Evolutionary conservation across 2,329 filamentous ascomycete species (phyloP).

Genomic region (Pyricularia pennisetigena): DNA sequence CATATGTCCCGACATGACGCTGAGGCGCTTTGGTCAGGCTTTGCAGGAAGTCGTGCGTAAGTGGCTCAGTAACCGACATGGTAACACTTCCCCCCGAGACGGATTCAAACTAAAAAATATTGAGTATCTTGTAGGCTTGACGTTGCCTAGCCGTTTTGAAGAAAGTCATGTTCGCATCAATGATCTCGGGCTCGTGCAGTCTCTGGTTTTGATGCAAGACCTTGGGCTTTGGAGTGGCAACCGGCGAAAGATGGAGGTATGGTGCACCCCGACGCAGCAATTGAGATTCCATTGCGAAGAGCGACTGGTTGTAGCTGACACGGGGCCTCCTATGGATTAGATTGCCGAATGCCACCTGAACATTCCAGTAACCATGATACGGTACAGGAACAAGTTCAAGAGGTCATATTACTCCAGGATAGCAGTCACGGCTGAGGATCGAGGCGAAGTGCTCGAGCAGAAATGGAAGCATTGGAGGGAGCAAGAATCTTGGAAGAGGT

Average conservation of each 20-base stretch:
- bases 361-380: constrained; percentile 34
- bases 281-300: neutral
- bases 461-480: constrained; percentile 60
- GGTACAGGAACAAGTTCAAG: constrained; percentile 48
- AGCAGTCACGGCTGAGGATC: constrained; percentile 39
- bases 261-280: neutral
- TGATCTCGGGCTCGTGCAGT: constrained; percentile 38
- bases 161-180: constrained; percentile 34
- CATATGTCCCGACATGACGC: constrained; percentile 43
- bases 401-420: constrained; percentile 42
- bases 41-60: constrained; percentile 41
- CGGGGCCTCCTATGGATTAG: neutral
- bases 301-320: neutral
- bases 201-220: constrained; percentile 37
- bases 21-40: constrained; percentile 51
- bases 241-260: constrained; percentile 43
- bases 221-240: constrained; percentile 45
- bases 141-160: constrained; percentile 29
- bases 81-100: neutral
- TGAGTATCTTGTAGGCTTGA: constrained; percentile 15
- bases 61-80: constrained; percentile 8
- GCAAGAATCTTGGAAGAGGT: constrained; percentile 57
- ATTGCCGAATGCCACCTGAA: constrained; percentile 12
- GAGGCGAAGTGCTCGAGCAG: constrained; percentile 43
- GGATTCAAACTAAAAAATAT: neutral